Evolutionary conservation across 1,139 yeast genomes (phyloP), one percentile per base, ranked within the genome.

Genomic region (Lodderomyces beijingensis): DNA sequence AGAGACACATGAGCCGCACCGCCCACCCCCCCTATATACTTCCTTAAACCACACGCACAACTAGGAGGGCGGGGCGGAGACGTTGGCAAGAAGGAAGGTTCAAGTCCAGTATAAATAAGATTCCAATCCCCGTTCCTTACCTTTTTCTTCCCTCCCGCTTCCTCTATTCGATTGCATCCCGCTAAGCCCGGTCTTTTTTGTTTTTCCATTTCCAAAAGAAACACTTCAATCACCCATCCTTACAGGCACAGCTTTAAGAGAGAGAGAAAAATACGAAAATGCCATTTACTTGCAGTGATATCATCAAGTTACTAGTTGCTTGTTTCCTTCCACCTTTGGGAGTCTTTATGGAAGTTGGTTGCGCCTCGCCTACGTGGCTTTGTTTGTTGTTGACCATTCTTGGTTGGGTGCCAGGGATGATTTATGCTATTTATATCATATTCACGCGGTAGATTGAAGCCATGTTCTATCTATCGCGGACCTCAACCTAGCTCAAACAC

Each of bases 271-370:
- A 10, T 7, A 16, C 11, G 25, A 42, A 28, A 34, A 72, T 73
- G 79, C 74, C 78, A 27, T 43, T 71, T 41, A 72, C 78, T 34
- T 67, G 68, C 49, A 53, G 76, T 14, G 80, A 74, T 55, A 76
- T 79, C 45, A 47, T 79, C 50, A 79, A 80, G 59, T 62, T 80
- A 48, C 62, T 79, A 36, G 55, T 68, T 45, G 88, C 88, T 18
- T 51, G 80, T 49, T 57, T 82, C 45, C 62, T 81, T 42, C 89
- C 89, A 32, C 89, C 89, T 35, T 59, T 82, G 41, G 89, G 88
- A 41, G 91, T 82, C 12, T 79, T 79, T 58, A 55, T 79, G 42
- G 87, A 81, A 60, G 63, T 69, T 45, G 91, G 89, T 24, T 76
- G 84, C 53, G 58, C 70, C 15, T 51, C 62, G 12, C 65, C 80